Conservation (phyloP, 2,329 filamentous ascomycete species). For the Penicillium sp. region DNA sequence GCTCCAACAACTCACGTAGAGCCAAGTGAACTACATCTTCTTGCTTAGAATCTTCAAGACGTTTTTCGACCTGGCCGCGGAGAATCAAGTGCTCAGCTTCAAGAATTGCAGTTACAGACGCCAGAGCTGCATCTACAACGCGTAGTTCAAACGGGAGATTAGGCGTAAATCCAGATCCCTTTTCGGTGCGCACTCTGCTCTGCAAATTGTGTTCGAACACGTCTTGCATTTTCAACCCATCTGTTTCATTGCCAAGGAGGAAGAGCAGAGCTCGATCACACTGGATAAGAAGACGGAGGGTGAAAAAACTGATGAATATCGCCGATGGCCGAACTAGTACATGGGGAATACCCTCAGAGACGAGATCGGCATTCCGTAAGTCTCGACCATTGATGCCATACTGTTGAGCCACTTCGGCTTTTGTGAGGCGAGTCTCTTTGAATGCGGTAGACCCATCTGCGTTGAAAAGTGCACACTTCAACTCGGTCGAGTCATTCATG, state of each 20-base stretch:
- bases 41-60: slow-evolving; percentile 18
- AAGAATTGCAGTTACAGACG: slow-evolving; percentile 33
- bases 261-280: slow-evolving; percentile 32
- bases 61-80: slow-evolving; percentile 18
- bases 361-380: slow-evolving; percentile 34
- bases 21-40: slow-evolving; percentile 20
- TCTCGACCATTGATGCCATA: slow-evolving; percentile 30
- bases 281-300: slow-evolving; percentile 37
- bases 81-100: slow-evolving; percentile 33
- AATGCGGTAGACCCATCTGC: neutral
- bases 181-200: slow-evolving; percentile 19
- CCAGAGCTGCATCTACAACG: slow-evolving; percentile 36
- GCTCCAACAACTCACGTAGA: slow-evolving; percentile 29
- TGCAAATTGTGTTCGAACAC: slow-evolving; percentile 30
- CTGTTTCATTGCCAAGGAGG: slow-evolving; percentile 16
- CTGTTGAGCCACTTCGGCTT: slow-evolving; percentile 17
- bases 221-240: slow-evolving; percentile 16
- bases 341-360: slow-evolving; percentile 35
- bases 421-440: slow-evolving; percentile 9
- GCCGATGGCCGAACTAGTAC: slow-evolving; percentile 33
- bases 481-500: slow-evolving; percentile 13
- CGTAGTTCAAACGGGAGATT: slow-evolving; percentile 36
- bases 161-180: slow-evolving; percentile 16
- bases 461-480: slow-evolving; percentile 10
- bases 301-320: slow-evolving; percentile 38